These are phyloP conservation scores for Petunia hybrid DNA, from an alignment of 305 asterid species.

Conservation along the genomic window DNA sequence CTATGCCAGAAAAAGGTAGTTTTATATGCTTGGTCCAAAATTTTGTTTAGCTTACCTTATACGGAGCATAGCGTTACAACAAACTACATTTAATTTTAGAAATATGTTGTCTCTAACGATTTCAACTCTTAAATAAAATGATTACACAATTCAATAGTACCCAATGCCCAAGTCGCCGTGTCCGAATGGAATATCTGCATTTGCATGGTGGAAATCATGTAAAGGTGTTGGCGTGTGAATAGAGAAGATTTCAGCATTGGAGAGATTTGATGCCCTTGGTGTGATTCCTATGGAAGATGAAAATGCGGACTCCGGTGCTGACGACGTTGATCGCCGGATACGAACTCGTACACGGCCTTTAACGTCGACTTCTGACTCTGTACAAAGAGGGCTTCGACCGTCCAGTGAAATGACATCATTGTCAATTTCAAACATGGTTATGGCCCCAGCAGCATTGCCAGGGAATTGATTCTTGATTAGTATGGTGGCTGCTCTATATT, in stretches of 20 bases:
- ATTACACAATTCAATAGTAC: neutral
- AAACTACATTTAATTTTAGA: neutral
- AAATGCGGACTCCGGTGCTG: constrained; percentile 48
- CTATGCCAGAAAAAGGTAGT: no score
- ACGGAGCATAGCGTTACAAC: no score
- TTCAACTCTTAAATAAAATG: no score
- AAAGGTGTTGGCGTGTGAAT: constrained; percentile 54
- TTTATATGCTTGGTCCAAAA: no score
- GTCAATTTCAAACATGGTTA: constrained; percentile 61
- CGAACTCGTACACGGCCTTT: constrained; percentile 65
- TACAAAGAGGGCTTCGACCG: constrained; percentile 70
- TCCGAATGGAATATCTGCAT: constrained; percentile 39
- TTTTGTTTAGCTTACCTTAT: no score
- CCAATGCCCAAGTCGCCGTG: constrained; percentile 44
- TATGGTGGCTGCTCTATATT: constrained; percentile 72
- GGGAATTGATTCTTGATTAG: constrained; percentile 67
- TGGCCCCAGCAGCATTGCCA: constrained; percentile 62
- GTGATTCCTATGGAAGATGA: constrained; percentile 67
- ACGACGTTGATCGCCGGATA: constrained; percentile 71
- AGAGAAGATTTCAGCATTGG: constrained; percentile 70
- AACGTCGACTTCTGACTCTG: constrained; percentile 64
- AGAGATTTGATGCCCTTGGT: constrained; percentile 68
- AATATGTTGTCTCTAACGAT: no score
- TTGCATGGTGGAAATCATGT: constrained; percentile 41
- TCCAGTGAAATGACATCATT: constrained; percentile 74